These are phyloP conservation scores for Purpureocillium lavendulum DNA, from an alignment of 2,329 filamentous ascomycete species.

Conservation along the genomic window DNA sequence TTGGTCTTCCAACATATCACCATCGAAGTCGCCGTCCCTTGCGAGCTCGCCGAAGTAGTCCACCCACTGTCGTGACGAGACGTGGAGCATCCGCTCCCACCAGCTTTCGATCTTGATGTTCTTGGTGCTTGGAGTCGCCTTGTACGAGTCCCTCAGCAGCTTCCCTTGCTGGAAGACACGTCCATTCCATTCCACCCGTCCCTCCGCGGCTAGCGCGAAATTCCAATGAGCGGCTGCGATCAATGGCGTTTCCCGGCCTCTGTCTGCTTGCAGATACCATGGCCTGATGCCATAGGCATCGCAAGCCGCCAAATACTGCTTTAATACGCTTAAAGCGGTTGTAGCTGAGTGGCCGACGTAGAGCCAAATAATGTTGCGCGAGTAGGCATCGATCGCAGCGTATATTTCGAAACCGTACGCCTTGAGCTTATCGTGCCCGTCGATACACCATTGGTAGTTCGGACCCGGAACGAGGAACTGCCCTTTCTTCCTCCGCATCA, in stretches of 20 bases:
- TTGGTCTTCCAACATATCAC: constrained; percentile 2
- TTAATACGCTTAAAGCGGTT: constrained; percentile 4
- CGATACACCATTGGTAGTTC: constrained; percentile 7
- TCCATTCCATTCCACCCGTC: background rate
- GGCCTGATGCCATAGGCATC: constrained; percentile 1
- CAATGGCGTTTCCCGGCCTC: background rate
- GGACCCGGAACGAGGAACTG: constrained; percentile 4
- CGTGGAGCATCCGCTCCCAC: constrained; percentile 1
- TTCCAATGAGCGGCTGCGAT: background rate
- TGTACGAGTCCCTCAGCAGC: constrained; percentile 1
- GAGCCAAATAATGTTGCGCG: constrained; percentile 7
- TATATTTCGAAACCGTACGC: constrained; percentile 7
- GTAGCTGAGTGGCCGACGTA: constrained; percentile 2
- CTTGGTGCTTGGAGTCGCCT: constrained; percentile 1
- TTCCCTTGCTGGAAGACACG: background rate
- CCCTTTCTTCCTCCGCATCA: constrained; percentile 2
- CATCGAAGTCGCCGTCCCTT: constrained; percentile 4
- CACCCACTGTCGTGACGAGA: constrained; percentile 1
- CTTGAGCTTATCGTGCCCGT: constrained; percentile 6
- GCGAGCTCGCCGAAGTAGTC: constrained; percentile 5
- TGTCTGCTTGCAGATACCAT: background rate
- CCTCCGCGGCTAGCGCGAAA: background rate
- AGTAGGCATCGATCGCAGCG: constrained; percentile 5
- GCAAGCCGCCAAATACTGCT: constrained; percentile 2
- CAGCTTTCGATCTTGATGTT: constrained; percentile 3